Base-by-base conservation (phyloP, 2,329 filamentous ascomycete genomes). In the Colletotrichum truncatum region DNA sequence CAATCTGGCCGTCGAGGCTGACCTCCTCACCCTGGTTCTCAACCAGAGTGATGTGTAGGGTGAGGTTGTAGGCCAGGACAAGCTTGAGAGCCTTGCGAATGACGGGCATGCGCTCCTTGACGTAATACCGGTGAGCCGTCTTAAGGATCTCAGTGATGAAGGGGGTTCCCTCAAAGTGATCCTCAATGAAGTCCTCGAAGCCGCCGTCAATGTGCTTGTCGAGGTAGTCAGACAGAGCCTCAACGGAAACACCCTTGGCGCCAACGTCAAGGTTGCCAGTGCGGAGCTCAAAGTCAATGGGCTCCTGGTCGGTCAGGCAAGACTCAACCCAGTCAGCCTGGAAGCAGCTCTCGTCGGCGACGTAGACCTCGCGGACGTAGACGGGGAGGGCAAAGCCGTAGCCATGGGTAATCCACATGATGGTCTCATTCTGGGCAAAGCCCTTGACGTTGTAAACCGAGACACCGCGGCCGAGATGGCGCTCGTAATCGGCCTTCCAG, bases 141-240 rank as follows among this genome's bases (percentile, higher is more conserved):
- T 97, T 97, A 73, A 98, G 87, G 73, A 98, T 95, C 80, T 98
- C 93, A 5, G 94, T 97, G 74, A 98, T 86, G 83, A 98, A 98
- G 21, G 91, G 93, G 2, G 95, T 98, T 57, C 94, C 95, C 77
- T 97, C 94, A 71, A 98, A 98, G 81, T 97, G 96, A 75, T 97
- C 93, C 71, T 98, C 93, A 60, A 98, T 93, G 73, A 97, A 98
- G 69, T 91, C 89, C 81, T 98, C 94, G 73, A 97, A 98, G 60
- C 92, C 92, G 39, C 90, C 90, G 73, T 98, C 94, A 67, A 98
- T 93, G 80, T 98, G 94, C 77, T 93, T 93, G 81, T 98, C 94
- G 30, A 98, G 89, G 75, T 98, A 98, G 75, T 97, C 93, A 4
- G 93, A 93, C 39, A 98, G 84, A 69, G 93, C 89, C 48, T 91